Evolutionary conservation across 164 flowering plant genomes (phyloP), one percentile per base, ranked within the genome.

Genomic region (Dillenia turbinata): DNA sequence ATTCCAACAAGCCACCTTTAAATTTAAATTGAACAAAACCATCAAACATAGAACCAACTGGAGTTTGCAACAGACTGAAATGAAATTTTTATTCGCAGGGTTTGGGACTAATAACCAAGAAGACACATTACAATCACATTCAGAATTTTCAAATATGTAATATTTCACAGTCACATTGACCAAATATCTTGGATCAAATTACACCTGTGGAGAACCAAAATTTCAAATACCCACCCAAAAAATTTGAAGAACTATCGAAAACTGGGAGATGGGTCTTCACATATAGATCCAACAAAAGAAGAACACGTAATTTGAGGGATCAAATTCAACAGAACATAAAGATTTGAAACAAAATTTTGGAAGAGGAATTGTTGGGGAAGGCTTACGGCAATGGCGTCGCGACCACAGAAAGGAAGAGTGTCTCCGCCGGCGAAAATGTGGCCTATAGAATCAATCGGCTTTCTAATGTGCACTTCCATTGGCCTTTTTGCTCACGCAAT

Each of bases 401-500:
- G 77, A 55, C 84, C 88, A 70, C 85, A 81, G 92, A 92, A 87
- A 9, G 94, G 96, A 71, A 90, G 78, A 67, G 81, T 79, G 61
- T 88, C 96, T 11, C 89, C 85, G 56, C 94, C 90, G 59, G 64
- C 54, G 81, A 90, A 90, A 73, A 90, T 84, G 48, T 74, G 52
- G 12, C 86, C 77, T 5, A 90, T 66, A 14, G 96, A 86, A 1
- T 90, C 90, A 57, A 90, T 79, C 71, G 87, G 81, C 22, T 67
- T 75, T 15, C 72, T 70, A 14, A 84, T 69, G 76, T 78, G 79
- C 5, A 75, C 83, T 16, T 81, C 87, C 87, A 83, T 86, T 61
- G 47, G 47, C 16, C 9, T 46, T 26, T 15, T 24, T 8, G 11
- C 10, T 12, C 12, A 15, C 7, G 49, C 46, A 46, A 40, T 3